Percentiles rank a stretch among this genome's conserved stretches.
Evolutionary conservation across 1,284 basidiomycete species (phyloP).

Genomic region (Thecaphora thlaspeos): DNA sequence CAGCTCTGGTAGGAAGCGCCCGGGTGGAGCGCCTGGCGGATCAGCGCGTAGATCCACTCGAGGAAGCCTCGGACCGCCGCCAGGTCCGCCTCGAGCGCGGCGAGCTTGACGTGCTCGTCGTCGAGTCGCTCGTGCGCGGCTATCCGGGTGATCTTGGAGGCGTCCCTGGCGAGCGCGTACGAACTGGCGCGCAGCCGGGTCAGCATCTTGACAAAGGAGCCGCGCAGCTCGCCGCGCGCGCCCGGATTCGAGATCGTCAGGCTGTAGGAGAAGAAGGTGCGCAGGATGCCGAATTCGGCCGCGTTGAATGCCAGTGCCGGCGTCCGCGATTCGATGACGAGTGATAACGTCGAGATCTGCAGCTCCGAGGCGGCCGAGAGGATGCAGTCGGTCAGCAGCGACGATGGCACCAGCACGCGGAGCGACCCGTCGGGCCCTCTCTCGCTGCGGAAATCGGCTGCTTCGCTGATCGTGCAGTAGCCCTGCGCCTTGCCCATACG

Average conservation of each 20-base stretch:
- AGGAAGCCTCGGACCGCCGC: constrained; percentile 26
- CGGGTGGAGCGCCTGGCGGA: constrained; percentile 38
- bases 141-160: constrained; percentile 26
- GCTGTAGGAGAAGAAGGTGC: constrained; percentile 35
- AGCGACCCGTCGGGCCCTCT: constrained; percentile 3
- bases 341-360: constrained; percentile 36
- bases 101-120: constrained; percentile 24
- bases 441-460: constrained; percentile 17
- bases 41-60: constrained; percentile 20
- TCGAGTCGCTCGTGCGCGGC: constrained; percentile 19
- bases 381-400: constrained; percentile 34
- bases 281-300: constrained; percentile 32
- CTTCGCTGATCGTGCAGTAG: constrained; percentile 14
- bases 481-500: constrained; percentile 26
- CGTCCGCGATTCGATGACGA: constrained; percentile 43
- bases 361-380: constrained; percentile 31
- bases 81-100: constrained; percentile 8
- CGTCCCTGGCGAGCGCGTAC: constrained; percentile 31
- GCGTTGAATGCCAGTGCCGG: constrained; percentile 27
- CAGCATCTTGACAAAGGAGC: constrained; percentile 44
- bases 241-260: constrained; percentile 38
- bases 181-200: constrained; percentile 44
- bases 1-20: constrained; percentile 48
- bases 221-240: constrained; percentile 41
- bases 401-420: constrained; percentile 24